Evolutionary conservation across 495 filamentous ascomycete genomes (phyloP).

Genomic region (Niebla homalea): DNA sequence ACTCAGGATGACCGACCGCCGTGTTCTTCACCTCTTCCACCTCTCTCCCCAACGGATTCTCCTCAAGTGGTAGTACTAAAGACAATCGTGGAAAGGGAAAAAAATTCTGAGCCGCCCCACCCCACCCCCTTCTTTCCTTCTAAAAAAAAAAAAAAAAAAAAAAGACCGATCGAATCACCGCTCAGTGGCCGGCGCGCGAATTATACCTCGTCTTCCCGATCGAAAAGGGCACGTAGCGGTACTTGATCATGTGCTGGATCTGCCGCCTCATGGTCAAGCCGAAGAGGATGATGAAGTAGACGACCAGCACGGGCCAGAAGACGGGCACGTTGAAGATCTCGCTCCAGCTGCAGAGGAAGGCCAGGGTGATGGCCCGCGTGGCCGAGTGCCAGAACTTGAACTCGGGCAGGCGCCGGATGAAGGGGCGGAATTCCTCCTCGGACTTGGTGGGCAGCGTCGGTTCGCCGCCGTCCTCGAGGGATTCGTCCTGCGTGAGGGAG

Average conservation of each 20-base stretch:
- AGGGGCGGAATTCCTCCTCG: conserved; percentile 93
- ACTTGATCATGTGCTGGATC: conserved; percentile 99
- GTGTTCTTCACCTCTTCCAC: too few relatives aligned
- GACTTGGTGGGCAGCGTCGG: conserved; percentile 74
- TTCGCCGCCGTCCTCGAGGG: conserved; percentile 76
- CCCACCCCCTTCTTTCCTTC: too few relatives aligned
- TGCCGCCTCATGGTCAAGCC: conserved; percentile 93
- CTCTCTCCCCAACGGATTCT: background rate
- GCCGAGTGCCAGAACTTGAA: conserved; percentile 99
- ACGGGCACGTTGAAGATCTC: conserved; percentile 89
- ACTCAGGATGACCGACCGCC: too few relatives aligned
- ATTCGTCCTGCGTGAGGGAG: conserved; percentile 85
- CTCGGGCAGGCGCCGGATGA: conserved; percentile 88
- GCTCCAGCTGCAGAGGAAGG: conserved; percentile 85
- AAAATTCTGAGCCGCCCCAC: background rate
- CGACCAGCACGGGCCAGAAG: conserved; percentile 95
- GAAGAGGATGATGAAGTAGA: conserved; percentile 97
- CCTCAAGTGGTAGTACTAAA: background rate
- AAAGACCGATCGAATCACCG: too few relatives aligned
- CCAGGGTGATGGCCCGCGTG: conserved; percentile 73
- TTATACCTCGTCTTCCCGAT: conserved; percentile 80
- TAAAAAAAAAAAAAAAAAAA: too few relatives aligned
- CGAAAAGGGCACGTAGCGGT: conserved; percentile 93
- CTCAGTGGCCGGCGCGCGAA: conserved; percentile 20
- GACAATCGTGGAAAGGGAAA: conserved; percentile 2